Evolutionary conservation across 345 rosid species (phyloP).

Genomic region (Euphorbia peplus): DNA sequence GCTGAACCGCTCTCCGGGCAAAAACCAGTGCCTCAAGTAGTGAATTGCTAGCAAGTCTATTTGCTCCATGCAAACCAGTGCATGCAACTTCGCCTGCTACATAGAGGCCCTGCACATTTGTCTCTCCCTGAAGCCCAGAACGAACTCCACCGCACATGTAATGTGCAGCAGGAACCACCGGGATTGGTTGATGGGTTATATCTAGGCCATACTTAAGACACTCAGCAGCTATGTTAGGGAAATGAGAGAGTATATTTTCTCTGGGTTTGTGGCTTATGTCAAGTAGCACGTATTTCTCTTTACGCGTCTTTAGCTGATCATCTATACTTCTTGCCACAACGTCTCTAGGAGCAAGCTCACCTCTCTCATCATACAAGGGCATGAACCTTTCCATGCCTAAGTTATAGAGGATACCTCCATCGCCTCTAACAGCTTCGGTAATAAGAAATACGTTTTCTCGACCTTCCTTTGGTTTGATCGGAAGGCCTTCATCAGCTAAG

Average conservation of each 20-base stretch:
- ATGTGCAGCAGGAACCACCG: conserved; percentile 95
- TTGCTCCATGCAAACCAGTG: conserved; percentile 96
- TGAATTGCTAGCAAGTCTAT: conserved; percentile 94
- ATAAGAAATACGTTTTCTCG: conserved; percentile 92
- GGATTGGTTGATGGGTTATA: conserved; percentile 72
- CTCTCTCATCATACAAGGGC: conserved; percentile 84
- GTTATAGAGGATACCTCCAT: conserved; percentile 92
- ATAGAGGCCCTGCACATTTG: conserved; percentile 78
- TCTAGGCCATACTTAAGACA: conserved; percentile 78
- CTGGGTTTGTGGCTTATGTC: conserved; percentile 84
- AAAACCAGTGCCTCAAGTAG: conserved; percentile 95
- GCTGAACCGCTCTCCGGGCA: conserved; percentile 84
- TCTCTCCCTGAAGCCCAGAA: conserved; percentile 87
- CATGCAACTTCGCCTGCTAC: conserved; percentile 99
- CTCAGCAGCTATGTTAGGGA: conserved; percentile 88
- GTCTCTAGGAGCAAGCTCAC: conserved; percentile 96
- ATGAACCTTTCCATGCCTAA: conserved; percentile 78
- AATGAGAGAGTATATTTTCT: conserved; percentile 83
- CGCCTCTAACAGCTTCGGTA: conserved; percentile 87
- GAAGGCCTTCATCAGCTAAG: conserved; percentile 94
- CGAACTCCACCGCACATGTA: conserved; percentile 99
- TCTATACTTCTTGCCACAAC: conserved; percentile 96
- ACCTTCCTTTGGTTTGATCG: conserved; percentile 50
- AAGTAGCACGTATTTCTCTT: conserved; percentile 75
- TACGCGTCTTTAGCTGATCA: conserved; percentile 77